phyloP scores from a whole-genome alignment of 139 green algal genomes.

The Penium margaritaceum region DNA sequence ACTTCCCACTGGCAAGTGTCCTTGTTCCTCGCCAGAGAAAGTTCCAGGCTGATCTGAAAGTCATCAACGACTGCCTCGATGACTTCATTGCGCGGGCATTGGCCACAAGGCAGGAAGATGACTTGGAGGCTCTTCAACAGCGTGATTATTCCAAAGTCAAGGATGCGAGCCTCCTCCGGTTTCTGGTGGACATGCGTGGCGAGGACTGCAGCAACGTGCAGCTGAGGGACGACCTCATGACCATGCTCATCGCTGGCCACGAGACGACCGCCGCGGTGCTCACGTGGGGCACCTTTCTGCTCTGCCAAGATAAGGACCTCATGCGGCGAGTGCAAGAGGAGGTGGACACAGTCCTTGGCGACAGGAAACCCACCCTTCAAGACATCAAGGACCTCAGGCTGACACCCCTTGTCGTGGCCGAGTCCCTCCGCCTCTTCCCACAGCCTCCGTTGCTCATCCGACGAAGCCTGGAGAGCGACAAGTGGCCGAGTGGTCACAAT shows the following conservation, averaged over 20 bases:
- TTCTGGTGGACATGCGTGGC: slow-evolving; percentile 91
- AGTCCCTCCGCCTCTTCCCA: slow-evolving; percentile 86
- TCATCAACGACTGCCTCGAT: slow-evolving; percentile 71
- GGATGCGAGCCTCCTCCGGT: slow-evolving; percentile 87
- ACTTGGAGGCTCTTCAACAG: slow-evolving; percentile 52
- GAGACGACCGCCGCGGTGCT: slow-evolving; percentile 89
- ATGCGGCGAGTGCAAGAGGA: slow-evolving; percentile 55
- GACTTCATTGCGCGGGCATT: slow-evolving; percentile 70
- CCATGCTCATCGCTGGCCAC: slow-evolving; percentile 76
- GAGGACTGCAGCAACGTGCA: slow-evolving; percentile 78
- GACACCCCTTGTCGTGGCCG: slow-evolving; percentile 59
- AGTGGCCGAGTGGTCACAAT: slow-evolving; percentile 57
- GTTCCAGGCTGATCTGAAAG: slow-evolving; percentile 80
- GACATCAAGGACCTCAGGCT: slow-evolving; percentile 56
- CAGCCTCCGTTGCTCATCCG: slow-evolving; percentile 94
- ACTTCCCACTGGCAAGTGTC: slow-evolving; percentile 57
- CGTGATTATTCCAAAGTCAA: slow-evolving; percentile 64
- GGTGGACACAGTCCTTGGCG: slow-evolving; percentile 67
- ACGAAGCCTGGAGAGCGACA: slow-evolving; percentile 69
- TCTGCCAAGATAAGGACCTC: slow-evolving; percentile 8
- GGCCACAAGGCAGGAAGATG: slow-evolving; percentile 50
- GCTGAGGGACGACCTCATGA: slow-evolving; percentile 95
- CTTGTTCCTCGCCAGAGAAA: slow-evolving; percentile 66
- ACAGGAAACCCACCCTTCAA: slow-evolving; percentile 52
- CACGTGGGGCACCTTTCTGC: slow-evolving; percentile 58